phyloP scores from a whole-genome alignment of 345 rosid genomes.

The Salix viminalis region DNA sequence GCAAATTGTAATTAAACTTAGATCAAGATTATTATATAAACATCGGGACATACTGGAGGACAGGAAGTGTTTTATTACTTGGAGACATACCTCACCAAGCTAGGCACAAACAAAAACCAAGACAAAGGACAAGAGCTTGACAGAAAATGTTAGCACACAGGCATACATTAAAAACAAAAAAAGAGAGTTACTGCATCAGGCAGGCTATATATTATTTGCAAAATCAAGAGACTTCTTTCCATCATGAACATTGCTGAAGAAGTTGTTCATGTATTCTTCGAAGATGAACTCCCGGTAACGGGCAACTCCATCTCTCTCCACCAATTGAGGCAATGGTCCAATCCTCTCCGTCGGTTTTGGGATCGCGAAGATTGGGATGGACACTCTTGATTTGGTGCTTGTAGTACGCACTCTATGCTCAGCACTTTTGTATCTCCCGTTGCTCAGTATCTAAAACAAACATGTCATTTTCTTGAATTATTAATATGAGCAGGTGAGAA shows the following conservation, averaged over 20 bases:
- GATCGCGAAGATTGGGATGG: slow-evolving; percentile 47
- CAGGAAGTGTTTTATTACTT: neutral
- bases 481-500: neutral
- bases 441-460: slow-evolving; percentile 44
- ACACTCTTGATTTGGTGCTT: slow-evolving; percentile 42
- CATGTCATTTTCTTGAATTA: neutral
- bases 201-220: slow-evolving; percentile 5
- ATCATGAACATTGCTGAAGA: slow-evolving; percentile 42
- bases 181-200: neutral
- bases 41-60: too few relatives aligned
- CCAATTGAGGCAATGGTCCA: slow-evolving; percentile 44
- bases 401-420: slow-evolving; percentile 54
- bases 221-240: slow-evolving; percentile 58
- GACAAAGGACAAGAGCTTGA: neutral
- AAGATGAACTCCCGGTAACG: slow-evolving; percentile 39
- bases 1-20: too few relatives aligned
- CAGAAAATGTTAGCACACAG: neutral
- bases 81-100: neutral
- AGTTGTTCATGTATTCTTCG: slow-evolving; percentile 49
- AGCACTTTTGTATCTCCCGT: slow-evolving; percentile 56
- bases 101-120: neutral
- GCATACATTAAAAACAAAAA: neutral
- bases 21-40: too few relatives aligned
- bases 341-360: slow-evolving; percentile 39
- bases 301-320: slow-evolving; percentile 40